Conservation (phyloP, 305 asterid genomes). For the Plantago coronopus region DNA sequence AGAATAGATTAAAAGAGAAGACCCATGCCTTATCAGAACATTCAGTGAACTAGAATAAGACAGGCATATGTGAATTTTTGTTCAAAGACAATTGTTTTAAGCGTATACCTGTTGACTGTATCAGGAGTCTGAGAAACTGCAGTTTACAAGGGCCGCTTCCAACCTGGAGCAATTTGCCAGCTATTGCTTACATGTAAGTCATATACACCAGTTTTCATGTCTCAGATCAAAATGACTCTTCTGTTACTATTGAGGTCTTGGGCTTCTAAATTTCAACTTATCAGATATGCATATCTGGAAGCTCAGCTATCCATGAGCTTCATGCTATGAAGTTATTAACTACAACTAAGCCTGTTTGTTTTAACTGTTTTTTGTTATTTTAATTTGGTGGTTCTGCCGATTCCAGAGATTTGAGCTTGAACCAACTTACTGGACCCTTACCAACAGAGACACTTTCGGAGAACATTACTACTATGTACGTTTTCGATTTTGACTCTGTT, state of each 20-base stretch:
- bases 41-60: background rate
- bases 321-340: background rate
- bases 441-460: slow-evolving; percentile 59
- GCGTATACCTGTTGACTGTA: slow-evolving; percentile 20
- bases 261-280: background rate
- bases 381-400: slow-evolving; percentile 18
- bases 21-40: background rate
- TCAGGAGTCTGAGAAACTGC: slow-evolving; percentile 99
- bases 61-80: slow-evolving; percentile 3
- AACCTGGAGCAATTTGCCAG: slow-evolving; percentile 58
- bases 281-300: background rate
- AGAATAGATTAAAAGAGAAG: background rate
- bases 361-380: slow-evolving; percentile 11
- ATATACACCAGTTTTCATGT: too few species aligned
- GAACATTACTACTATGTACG: slow-evolving; percentile 85
- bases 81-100: slow-evolving; percentile 14
- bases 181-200: slow-evolving; percentile 77
- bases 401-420: slow-evolving; percentile 83
- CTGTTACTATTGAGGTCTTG: background rate
- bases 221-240: background rate
- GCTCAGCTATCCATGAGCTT: background rate
- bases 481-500: slow-evolving; percentile 14
- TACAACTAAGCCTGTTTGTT: background rate
- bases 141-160: slow-evolving; percentile 83
- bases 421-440: slow-evolving; percentile 78